These are phyloP conservation scores for Penicillium aurantiogriseum DNA, from an alignment of 2,329 filamentous ascomycete genomes.

Conservation along the genomic window DNA sequence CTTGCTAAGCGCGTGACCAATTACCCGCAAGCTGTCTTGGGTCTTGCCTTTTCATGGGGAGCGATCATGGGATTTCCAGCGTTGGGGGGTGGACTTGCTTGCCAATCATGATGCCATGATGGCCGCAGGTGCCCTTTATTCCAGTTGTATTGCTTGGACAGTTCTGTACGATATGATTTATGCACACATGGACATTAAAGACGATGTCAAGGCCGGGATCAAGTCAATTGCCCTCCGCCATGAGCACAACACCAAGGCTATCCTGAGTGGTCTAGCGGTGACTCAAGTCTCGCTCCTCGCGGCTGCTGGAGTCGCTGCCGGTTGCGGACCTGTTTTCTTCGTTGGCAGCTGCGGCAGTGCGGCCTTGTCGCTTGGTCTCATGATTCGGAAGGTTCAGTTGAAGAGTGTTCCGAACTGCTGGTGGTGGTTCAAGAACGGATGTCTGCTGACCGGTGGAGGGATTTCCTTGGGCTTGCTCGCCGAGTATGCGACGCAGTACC, in stretches of 20 bases:
- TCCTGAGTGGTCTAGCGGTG: slow-evolving; percentile 43
- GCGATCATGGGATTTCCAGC: slow-evolving; percentile 51
- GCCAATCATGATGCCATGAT: slow-evolving; percentile 36
- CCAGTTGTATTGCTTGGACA: slow-evolving; percentile 50
- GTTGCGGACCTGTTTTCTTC: slow-evolving; percentile 60
- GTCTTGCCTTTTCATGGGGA: slow-evolving; percentile 53
- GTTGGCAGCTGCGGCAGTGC: slow-evolving; percentile 59
- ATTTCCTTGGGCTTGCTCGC: slow-evolving; percentile 56
- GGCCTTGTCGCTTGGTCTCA: slow-evolving; percentile 53
- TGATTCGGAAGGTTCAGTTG: slow-evolving; percentile 60
- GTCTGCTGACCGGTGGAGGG: slow-evolving; percentile 60
- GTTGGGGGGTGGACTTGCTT: slow-evolving; percentile 47
- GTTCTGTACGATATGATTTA: slow-evolving; percentile 54
- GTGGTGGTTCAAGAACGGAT: slow-evolving; percentile 65
- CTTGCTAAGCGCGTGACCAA: slow-evolving; percentile 54
- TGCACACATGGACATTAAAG: slow-evolving; percentile 53
- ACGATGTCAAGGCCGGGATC: slow-evolving; percentile 51
- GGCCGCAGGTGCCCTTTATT: slow-evolving; percentile 45
- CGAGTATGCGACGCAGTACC: slow-evolving; percentile 50
- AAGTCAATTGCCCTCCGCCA: slow-evolving; percentile 53
- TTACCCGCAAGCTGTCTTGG: slow-evolving; percentile 54
- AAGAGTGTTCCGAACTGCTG: slow-evolving; percentile 59
- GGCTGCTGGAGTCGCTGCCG: slow-evolving; percentile 47
- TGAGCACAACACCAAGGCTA: slow-evolving; percentile 47
- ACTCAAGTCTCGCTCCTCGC: slow-evolving; percentile 46